Conservation (phyloP, 2,329 filamentous ascomycete genomes). For the Bertia moriformis region DNA sequence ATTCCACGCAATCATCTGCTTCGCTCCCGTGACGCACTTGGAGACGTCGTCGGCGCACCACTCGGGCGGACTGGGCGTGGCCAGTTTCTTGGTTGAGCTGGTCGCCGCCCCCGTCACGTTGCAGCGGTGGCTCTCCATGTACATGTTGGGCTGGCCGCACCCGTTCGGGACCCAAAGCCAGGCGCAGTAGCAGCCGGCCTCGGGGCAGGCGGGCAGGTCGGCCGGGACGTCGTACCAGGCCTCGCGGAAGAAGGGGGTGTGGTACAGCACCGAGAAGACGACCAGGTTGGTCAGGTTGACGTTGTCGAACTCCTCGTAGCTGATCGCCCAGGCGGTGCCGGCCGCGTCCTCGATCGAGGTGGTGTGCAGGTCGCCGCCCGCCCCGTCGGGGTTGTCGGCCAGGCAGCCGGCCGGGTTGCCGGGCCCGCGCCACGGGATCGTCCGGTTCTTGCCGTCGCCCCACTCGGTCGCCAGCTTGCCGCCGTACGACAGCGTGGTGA, state of each 20-base stretch:
- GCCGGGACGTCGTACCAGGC: conserved; percentile 13
- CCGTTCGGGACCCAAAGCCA: conserved; percentile 18
- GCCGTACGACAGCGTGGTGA: conserved; percentile 28
- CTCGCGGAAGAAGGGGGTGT: conserved; percentile 16
- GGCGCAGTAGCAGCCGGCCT: conserved; percentile 13
- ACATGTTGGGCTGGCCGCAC: conserved; percentile 22
- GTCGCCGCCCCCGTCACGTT: conserved; percentile 25
- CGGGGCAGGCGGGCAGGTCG: conserved; percentile 11
- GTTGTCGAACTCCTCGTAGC: conserved; percentile 28
- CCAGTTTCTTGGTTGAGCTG: conserved; percentile 22
- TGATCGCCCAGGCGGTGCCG: conserved; percentile 33
- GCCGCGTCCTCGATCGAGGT: conserved; percentile 24
- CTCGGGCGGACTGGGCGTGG: conserved; percentile 20
- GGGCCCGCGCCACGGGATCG: conserved; percentile 23
- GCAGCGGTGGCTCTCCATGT: conserved; percentile 34
- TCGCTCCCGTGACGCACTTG: conserved; percentile 28
- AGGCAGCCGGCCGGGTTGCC: conserved; percentile 8
- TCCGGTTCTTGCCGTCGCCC: conserved; percentile 30
- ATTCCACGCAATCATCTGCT: conserved; percentile 34
- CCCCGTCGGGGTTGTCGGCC: conserved; percentile 15
- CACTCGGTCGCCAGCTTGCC: conserved; percentile 22
- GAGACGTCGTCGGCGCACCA: conserved; percentile 23
- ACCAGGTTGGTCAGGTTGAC: conserved; percentile 35
- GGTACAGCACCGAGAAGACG: conserved; percentile 28
- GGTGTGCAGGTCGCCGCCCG: conserved; percentile 29